Conservation (phyloP, 208 protist genomes). For the Trypanosoma mega region DNA sequence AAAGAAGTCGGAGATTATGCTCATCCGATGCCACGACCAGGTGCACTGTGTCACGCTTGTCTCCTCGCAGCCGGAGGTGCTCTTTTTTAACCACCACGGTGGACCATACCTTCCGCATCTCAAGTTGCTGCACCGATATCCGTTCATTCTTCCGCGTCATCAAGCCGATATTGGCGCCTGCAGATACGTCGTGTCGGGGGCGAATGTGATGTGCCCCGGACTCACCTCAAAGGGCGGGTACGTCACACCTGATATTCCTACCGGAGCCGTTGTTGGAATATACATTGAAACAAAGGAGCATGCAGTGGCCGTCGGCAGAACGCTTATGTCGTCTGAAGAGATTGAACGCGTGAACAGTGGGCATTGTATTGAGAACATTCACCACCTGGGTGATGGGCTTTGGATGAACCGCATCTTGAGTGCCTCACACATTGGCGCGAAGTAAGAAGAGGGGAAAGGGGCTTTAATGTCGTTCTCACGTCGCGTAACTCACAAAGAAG, state of each 20-base stretch:
- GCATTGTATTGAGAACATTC: conserved; percentile 96
- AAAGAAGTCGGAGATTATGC: conserved; percentile 90
- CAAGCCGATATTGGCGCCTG: conserved; percentile 98
- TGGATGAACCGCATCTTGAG: conserved; percentile 93
- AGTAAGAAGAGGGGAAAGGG: conserved; percentile 9
- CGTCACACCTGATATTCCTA: conserved; percentile 54
- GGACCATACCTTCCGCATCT: conserved; percentile 95
- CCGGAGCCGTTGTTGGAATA: conserved; percentile 76
- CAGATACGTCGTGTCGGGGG: conserved; percentile 96
- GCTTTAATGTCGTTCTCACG: too few relatives aligned
- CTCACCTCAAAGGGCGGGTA: conserved; percentile 94
- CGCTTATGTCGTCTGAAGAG: conserved; percentile 92
- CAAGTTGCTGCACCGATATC: conserved; percentile 96
- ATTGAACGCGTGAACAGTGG: conserved; percentile 92
- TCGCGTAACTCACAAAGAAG: too few relatives aligned
- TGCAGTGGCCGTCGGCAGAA: conserved; percentile 92
- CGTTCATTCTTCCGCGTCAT: conserved; percentile 93
- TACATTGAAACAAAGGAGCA: conserved; percentile 97
- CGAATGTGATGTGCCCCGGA: conserved; percentile 98
- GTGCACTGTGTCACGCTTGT: conserved; percentile 92
- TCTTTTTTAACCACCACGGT: conserved; percentile 96
- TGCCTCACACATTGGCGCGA: conserved; percentile 67
- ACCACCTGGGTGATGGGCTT: conserved; percentile 96
- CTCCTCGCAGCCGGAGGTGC: conserved; percentile 90
- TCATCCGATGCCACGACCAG: conserved; percentile 93